Conservation (phyloP, 768 basidiomycete genomes). For the Lactarius sp. region DNA sequence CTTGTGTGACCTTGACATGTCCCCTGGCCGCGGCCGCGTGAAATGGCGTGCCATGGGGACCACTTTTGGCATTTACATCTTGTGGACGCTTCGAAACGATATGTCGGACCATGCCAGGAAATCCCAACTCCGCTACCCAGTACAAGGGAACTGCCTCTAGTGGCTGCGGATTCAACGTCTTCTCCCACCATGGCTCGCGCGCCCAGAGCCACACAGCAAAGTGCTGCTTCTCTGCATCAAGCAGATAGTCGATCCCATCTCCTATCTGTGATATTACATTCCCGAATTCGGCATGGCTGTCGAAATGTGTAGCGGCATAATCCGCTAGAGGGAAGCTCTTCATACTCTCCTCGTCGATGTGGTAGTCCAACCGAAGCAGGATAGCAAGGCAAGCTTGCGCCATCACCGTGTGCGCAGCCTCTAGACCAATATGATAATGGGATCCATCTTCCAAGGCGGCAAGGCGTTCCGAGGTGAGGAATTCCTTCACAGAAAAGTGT, state of each 20-base stretch:
- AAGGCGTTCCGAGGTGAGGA: constrained; percentile 4
- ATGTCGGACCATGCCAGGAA: too few relatives aligned
- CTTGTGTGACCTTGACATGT: too few relatives aligned
- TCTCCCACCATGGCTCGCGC: too few relatives aligned
- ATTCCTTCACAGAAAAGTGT: constrained; percentile 7
- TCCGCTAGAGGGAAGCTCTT: neutral
- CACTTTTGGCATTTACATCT: too few relatives aligned
- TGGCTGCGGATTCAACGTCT: too few relatives aligned
- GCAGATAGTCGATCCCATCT: neutral
- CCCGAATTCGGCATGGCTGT: neutral
- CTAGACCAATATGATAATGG: neutral
- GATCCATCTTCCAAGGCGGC: neutral
- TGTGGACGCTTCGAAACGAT: neutral
- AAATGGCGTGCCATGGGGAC: neutral
- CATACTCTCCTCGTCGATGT: neutral
- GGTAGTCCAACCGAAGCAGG: neutral
- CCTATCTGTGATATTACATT: neutral
- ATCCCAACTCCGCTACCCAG: too few relatives aligned
- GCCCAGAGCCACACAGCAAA: neutral
- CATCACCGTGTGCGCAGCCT: neutral
- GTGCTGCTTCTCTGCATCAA: neutral
- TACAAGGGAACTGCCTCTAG: too few relatives aligned
- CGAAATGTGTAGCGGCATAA: neutral
- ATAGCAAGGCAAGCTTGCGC: neutral
- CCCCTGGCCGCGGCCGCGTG: neutral